phyloP scores from a whole-genome alignment of 83 land plant species.

The Thuja plicata region DNA sequence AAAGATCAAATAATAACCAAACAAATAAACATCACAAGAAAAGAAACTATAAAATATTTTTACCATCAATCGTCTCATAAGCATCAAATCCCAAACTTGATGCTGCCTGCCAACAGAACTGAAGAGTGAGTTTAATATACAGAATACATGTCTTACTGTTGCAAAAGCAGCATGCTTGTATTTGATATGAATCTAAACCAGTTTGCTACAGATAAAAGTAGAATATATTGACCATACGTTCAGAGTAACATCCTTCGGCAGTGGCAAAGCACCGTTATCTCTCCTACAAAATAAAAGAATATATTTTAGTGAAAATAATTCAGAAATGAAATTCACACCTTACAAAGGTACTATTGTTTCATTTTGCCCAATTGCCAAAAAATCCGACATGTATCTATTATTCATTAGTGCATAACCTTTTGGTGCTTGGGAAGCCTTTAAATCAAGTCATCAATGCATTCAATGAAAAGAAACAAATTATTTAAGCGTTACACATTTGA shows the following conservation, averaged over 20 bases:
- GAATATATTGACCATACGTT: neutral
- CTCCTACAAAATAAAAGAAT: neutral
- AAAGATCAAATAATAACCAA: neutral
- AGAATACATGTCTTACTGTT: neutral
- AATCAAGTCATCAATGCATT: neutral
- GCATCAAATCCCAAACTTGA: slow-evolving; percentile 13
- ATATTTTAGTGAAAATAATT: neutral
- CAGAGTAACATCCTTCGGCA: neutral
- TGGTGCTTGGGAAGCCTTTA: neutral
- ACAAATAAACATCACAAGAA: neutral
- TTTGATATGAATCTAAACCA: neutral
- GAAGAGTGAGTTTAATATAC: neutral
- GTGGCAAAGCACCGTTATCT: neutral
- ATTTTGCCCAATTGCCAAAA: neutral
- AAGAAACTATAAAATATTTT: neutral
- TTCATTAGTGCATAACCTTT: neutral
- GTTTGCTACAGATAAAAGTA: neutral
- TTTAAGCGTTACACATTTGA: neutral
- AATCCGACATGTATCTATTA: neutral
- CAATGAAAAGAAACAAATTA: neutral
- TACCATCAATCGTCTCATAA: neutral
- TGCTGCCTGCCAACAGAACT: slow-evolving; percentile 7
- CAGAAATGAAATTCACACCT: neutral
- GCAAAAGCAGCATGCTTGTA: neutral
- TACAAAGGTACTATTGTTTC: neutral